Percentiles rank a stretch among this genome's conserved stretches.
These are phyloP conservation scores for Martiniozyma asiatica DNA, from an alignment of 1,139 yeast species.

Conservation along the genomic window DNA sequence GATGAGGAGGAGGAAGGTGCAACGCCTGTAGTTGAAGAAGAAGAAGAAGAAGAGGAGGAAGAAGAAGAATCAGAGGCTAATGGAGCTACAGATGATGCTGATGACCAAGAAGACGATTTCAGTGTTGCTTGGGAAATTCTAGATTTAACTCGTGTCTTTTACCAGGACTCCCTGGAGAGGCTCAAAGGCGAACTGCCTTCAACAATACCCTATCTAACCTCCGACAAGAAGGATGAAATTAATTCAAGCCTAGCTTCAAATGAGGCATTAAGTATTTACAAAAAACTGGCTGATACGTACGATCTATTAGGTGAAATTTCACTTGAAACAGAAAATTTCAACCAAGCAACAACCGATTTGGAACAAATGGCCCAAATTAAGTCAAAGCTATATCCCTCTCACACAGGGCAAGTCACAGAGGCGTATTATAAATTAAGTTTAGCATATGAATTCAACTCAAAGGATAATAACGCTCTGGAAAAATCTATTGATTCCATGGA, in stretches of 20 bases:
- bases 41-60: constrained; percentile 20
- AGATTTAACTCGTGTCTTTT: constrained; percentile 61
- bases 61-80: constrained; percentile 16
- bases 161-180: constrained; percentile 30
- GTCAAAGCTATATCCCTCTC: constrained; percentile 36
- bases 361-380: constrained; percentile 45
- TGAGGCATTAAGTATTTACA: constrained; percentile 1
- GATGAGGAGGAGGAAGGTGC: constrained; percentile 26
- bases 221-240: constrained; percentile 20
- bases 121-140: constrained; percentile 82
- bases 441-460: constrained; percentile 65
- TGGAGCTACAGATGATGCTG: constrained; percentile 14
- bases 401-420: constrained; percentile 57
- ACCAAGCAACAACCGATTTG: constrained; percentile 64
- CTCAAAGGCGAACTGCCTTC: constrained; percentile 19
- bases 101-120: constrained; percentile 56
- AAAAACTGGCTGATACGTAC: constrained; percentile 52
- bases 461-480: constrained; percentile 42
- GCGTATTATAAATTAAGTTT: constrained; percentile 74
- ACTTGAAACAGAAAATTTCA: constrained; percentile 72
- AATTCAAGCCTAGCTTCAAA: constrained; percentile 25
- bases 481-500: constrained; percentile 45
- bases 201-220: constrained; percentile 26
- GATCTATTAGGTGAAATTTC: constrained; percentile 84
- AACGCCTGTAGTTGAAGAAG: constrained; percentile 25